phyloP scores from a whole-genome alignment of 2,329 filamentous ascomycete species.

The Claviceps lovelessii region DNA sequence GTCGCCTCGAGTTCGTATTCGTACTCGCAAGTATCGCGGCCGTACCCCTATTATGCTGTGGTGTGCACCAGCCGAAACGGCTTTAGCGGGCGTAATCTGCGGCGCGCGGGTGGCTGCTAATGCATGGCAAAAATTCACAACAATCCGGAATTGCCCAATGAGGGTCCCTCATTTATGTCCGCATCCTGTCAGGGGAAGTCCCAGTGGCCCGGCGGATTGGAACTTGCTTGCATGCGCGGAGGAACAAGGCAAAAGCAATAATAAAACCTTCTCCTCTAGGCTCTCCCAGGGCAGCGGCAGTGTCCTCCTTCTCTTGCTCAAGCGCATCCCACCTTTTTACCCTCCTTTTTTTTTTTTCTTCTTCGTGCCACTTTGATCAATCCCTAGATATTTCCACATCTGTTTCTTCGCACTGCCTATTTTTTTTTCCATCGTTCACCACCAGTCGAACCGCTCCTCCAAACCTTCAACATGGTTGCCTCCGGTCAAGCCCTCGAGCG shows the following conservation, averaged over 20 bases:
- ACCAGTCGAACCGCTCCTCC: background rate
- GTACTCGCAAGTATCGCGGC: background rate
- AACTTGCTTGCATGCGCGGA: constrained; percentile 1
- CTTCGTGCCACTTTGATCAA: background rate
- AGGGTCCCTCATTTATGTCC: background rate
- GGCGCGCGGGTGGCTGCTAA: background rate
- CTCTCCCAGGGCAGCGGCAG: background rate
- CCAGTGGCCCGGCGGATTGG: background rate
- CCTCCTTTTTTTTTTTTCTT: background rate
- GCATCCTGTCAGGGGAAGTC: constrained; percentile 3
- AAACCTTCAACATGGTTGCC: constrained; percentile 28
- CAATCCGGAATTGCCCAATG: constrained; percentile 6
- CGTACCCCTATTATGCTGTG: background rate
- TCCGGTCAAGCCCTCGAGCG: constrained; percentile 46
- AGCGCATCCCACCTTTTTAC: background rate
- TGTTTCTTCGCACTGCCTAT: background rate
- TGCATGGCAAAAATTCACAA: background rate
- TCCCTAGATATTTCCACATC: no score
- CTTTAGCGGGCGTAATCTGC: background rate
- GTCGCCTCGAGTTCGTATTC: constrained; percentile 9
- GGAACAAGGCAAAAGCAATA: background rate
- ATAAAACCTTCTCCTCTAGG: constrained; percentile 3
- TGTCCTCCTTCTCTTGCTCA: background rate
- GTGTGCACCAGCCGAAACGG: background rate
- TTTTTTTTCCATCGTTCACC: background rate